Evolutionary conservation across 2,329 filamentous ascomycete species (phyloP).

Genomic region (Tolypocladium ophioglossoides): DNA sequence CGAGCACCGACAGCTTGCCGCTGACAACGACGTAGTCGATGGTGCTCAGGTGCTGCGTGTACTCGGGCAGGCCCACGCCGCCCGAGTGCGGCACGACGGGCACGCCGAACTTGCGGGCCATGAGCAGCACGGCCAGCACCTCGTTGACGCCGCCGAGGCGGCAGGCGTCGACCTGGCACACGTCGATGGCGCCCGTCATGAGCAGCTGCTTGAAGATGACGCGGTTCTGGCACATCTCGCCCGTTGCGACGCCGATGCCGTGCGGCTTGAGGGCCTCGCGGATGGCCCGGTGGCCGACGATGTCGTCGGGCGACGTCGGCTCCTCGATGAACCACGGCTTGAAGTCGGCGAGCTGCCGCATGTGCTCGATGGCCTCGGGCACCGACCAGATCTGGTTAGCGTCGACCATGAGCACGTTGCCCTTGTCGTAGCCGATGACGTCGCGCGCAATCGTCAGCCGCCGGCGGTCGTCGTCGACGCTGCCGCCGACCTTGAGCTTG

Average conservation of each 20-base stretch:
- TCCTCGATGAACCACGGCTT: constrained; percentile 94
- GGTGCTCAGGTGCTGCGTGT: constrained; percentile 84
- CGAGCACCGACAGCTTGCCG: constrained; percentile 70
- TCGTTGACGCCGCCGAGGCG: constrained; percentile 86
- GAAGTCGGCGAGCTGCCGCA: constrained; percentile 72
- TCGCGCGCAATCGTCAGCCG: constrained; percentile 65
- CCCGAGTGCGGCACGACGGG: constrained; percentile 85
- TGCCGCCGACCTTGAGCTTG: constrained; percentile 80
- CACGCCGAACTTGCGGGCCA: constrained; percentile 68
- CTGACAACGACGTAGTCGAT: constrained; percentile 87
- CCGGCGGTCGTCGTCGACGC: constrained; percentile 59
- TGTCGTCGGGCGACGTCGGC: constrained; percentile 81
- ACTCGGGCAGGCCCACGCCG: constrained; percentile 83
- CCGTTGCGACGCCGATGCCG: constrained; percentile 77
- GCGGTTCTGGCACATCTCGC: constrained; percentile 93
- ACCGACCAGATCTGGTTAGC: constrained; percentile 92
- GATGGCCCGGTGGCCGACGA: constrained; percentile 78
- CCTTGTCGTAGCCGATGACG: constrained; percentile 72
- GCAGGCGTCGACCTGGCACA: constrained; percentile 86
- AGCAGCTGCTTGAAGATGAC: constrained; percentile 92
- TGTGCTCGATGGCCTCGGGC: constrained; percentile 78
- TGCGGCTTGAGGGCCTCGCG: constrained; percentile 66
- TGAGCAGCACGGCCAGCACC: constrained; percentile 77
- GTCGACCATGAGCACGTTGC: constrained; percentile 84
- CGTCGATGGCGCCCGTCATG: constrained; percentile 67